These are phyloP conservation scores for Eragrostis tef DNA, from an alignment of 202 grass and related monocot species.

Conservation along the genomic window DNA sequence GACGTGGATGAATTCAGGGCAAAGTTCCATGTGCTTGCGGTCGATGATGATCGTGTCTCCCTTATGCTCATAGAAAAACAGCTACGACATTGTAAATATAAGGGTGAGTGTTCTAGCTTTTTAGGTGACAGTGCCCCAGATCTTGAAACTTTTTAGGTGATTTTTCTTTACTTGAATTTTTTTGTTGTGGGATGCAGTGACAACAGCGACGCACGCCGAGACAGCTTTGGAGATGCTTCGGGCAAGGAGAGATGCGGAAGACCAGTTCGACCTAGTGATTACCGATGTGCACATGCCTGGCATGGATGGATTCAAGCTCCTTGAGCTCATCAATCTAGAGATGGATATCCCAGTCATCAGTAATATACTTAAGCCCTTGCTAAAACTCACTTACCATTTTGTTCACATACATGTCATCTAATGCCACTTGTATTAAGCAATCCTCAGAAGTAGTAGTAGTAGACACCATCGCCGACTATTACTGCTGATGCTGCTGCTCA, in stretches of 20 bases:
- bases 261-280: slow-evolving; percentile 71
- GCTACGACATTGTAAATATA: slow-evolving; percentile 52
- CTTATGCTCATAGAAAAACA: slow-evolving; percentile 44
- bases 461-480: no score
- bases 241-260: slow-evolving; percentile 36
- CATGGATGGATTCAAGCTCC: slow-evolving; percentile 76
- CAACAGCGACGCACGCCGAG: slow-evolving; percentile 26
- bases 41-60: slow-evolving; percentile 59
- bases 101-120: slow-evolving; percentile 39
- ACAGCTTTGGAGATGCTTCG: slow-evolving; percentile 59
- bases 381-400: background rate
- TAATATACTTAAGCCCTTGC: slow-evolving; percentile 27
- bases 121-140: background rate
- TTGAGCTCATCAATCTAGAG: slow-evolving; percentile 66
- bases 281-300: slow-evolving; percentile 63
- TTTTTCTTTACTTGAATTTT: background rate
- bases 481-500: no score
- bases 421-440: background rate
- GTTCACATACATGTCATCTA: background rate
- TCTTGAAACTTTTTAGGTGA: no score
- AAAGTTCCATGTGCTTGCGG: slow-evolving; percentile 64
- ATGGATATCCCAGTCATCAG: slow-evolving; percentile 85
- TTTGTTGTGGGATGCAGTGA: slow-evolving; percentile 43
- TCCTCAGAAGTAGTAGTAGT: no score
- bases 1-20: slow-evolving; percentile 48